Percentiles rank a stretch among this genome's conserved stretches.
These are phyloP conservation scores for Paracamarosporium sp. DNA, from an alignment of 2,329 filamentous ascomycete species.

Conservation along the genomic window DNA sequence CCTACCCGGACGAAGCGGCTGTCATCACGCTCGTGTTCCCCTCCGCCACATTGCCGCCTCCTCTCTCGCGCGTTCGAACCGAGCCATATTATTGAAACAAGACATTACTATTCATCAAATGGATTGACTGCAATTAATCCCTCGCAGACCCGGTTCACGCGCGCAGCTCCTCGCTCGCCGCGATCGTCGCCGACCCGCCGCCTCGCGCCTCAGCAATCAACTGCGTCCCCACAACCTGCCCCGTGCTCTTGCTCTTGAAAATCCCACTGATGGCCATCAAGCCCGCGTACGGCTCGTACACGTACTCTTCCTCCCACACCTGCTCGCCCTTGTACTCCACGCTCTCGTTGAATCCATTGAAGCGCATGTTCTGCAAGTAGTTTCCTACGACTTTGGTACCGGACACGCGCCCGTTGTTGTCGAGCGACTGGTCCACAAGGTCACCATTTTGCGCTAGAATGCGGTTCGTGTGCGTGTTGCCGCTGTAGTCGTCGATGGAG, in stretches of 20 bases:
- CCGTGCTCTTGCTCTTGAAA: slow-evolving; percentile 57
- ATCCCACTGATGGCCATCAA: slow-evolving; percentile 54
- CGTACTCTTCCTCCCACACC: slow-evolving; percentile 61
- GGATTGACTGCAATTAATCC: background rate
- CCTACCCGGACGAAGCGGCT: background rate
- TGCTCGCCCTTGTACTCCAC: slow-evolving; percentile 50
- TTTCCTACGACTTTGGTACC: slow-evolving; percentile 55
- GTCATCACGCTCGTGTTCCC: background rate
- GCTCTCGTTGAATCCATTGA: slow-evolving; percentile 58
- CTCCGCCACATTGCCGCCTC: background rate
- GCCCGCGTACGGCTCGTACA: slow-evolving; percentile 60
- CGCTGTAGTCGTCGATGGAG: slow-evolving; percentile 66
- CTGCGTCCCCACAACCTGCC: slow-evolving; percentile 58
- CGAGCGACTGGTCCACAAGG: slow-evolving; percentile 61
- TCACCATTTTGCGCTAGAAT: slow-evolving; percentile 62
- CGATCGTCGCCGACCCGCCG: slow-evolving; percentile 61
- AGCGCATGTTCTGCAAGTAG: slow-evolving; percentile 61
- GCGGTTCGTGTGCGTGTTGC: slow-evolving; percentile 61
- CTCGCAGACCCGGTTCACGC: slow-evolving; percentile 1
- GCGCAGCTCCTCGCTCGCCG: slow-evolving; percentile 30
- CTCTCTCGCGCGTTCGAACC: background rate
- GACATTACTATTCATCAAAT: slow-evolving; percentile 5
- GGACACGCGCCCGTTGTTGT: slow-evolving; percentile 60
- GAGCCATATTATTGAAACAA: background rate
- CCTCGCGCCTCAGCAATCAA: slow-evolving; percentile 61